phyloP scores from a whole-genome alignment of 1,284 basidiomycete species.

The Ustilago sp. region DNA sequence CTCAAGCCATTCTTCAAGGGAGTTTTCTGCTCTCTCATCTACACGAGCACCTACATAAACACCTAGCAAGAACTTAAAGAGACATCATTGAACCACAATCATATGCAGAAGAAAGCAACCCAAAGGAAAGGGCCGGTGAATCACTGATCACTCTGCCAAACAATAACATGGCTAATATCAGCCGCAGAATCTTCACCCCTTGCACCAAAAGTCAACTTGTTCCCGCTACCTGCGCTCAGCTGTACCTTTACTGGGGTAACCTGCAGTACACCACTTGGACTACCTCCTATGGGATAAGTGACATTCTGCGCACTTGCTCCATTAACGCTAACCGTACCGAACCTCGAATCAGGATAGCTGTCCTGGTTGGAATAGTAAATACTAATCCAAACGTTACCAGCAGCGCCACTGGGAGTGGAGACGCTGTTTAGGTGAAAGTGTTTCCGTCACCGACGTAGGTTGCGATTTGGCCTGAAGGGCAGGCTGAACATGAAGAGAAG shows the following conservation, averaged over 20 bases:
- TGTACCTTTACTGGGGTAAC: constrained; percentile 31
- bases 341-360: constrained; percentile 22
- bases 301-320: neutral
- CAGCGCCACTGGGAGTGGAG: constrained; percentile 15
- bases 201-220: constrained; percentile 25
- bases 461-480: constrained; percentile 22
- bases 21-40: no score
- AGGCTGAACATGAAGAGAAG: constrained; percentile 13
- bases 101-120: neutral
- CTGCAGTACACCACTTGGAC: constrained; percentile 9
- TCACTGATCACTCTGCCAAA: constrained; percentile 34
- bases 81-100: no score
- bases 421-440: constrained; percentile 25
- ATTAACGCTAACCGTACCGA: constrained; percentile 13
- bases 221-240: constrained; percentile 13
- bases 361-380: constrained; percentile 28
- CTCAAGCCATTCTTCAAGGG: no score
- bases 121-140: neutral
- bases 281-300: constrained; percentile 34
- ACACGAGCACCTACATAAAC: no score
- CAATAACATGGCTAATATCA: constrained; percentile 31
- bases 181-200: constrained; percentile 15
- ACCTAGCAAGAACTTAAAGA: no score
- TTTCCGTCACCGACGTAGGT: constrained; percentile 27
- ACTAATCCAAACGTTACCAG: constrained; percentile 25